Evolutionary conservation across 305 asterid species (phyloP).

Genomic region (Fraxinus greggii): DNA sequence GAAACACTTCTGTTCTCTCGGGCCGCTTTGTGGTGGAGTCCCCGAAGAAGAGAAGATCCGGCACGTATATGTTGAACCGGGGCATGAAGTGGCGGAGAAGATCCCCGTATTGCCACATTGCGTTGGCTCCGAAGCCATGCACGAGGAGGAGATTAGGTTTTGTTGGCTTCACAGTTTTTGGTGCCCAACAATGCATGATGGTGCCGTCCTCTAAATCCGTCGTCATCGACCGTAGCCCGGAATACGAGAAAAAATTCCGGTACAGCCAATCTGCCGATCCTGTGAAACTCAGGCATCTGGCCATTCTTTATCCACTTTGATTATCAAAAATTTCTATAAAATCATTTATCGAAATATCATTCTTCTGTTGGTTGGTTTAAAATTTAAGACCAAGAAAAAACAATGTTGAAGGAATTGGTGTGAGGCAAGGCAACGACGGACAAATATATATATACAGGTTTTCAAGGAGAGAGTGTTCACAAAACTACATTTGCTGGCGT

Average conservation of each 20-base stretch:
- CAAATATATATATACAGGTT: not conserved
- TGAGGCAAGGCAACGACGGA: not conserved
- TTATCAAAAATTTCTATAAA: not conserved
- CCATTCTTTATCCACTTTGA: conserved; percentile 26
- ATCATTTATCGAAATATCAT: not conserved
- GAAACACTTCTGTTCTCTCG: conserved; percentile 73
- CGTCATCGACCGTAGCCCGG: conserved; percentile 64
- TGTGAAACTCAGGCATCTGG: conserved; percentile 69
- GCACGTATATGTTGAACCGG: conserved; percentile 78
- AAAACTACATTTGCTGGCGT: not conserved
- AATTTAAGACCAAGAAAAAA: not conserved
- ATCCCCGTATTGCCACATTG: conserved; percentile 97
- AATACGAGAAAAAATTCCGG: conserved; percentile 65
- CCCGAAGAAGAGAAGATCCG: conserved; percentile 83
- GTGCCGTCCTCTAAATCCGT: conserved; percentile 72
- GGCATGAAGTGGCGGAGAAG: conserved; percentile 69
- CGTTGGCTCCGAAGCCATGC: conserved; percentile 95
- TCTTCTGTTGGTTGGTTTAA: not conserved
- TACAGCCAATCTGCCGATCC: conserved; percentile 73
- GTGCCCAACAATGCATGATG: conserved; percentile 81
- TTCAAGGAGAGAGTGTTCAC: not conserved
- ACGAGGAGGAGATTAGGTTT: conserved; percentile 70
- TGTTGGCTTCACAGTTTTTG: conserved; percentile 42
- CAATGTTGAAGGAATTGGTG: not conserved
- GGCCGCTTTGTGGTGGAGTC: conserved; percentile 55